Conservation (phyloP, 139 green algal genomes). For the Ettlia oleoabundans region DNA sequence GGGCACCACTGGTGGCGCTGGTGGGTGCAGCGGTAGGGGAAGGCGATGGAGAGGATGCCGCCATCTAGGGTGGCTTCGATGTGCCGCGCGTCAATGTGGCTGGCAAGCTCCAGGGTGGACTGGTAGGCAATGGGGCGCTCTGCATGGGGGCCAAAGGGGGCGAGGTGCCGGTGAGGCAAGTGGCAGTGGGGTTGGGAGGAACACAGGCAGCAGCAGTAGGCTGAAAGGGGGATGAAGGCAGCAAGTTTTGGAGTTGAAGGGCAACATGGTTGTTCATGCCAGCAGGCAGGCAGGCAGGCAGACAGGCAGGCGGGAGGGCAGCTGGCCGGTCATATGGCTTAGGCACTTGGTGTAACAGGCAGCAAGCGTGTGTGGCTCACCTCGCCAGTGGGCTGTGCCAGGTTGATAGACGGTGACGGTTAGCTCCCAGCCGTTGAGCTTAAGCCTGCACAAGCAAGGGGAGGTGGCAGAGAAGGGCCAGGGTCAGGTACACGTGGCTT, state of each 20-base stretch:
- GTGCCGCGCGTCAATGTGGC: constrained; percentile 1
- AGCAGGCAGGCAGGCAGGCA: not conserved
- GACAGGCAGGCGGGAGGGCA: not conserved
- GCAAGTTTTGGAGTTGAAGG: too few species aligned
- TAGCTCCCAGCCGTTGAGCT: not conserved
- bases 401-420: not conserved
- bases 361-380: not conserved
- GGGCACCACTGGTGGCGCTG: not conserved
- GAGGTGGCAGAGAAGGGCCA: too few species aligned
- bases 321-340: too few species aligned
- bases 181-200: too few species aligned
- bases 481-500: too few species aligned
- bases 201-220: too few species aligned
- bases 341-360: not conserved
- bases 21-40: constrained; percentile 17
- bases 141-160: too few species aligned
- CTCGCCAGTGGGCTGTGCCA: not conserved
- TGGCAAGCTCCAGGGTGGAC: constrained; percentile 8
- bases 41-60: constrained; percentile 16
- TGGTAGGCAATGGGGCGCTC: constrained; percentile 3
- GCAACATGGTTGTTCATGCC: too few species aligned
- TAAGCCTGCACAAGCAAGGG: not conserved
- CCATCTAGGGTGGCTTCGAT: constrained; percentile 9
- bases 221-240: too few species aligned
- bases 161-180: too few species aligned